A percentile compares a stretch with the other conserved stretches of the same genome.
phyloP scores from a whole-genome alignment of 495 filamentous ascomycete species.

The Tetracladium setigerum region DNA sequence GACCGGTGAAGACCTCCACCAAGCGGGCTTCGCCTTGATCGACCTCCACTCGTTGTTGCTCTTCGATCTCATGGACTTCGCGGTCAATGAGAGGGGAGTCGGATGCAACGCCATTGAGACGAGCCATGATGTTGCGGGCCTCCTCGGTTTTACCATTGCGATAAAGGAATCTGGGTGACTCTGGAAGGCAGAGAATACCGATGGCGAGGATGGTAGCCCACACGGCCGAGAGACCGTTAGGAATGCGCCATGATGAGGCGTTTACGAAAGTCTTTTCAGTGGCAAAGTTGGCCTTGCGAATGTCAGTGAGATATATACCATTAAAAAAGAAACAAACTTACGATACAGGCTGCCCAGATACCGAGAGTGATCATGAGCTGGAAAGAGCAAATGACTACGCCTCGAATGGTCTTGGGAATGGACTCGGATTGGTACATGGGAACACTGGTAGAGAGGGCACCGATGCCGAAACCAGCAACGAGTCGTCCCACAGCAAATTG shows the following conservation, averaged over 20 bases:
- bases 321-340: background rate
- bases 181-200: slow-evolving; percentile 64
- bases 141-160: slow-evolving; percentile 56
- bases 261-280: slow-evolving; percentile 37
- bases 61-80: slow-evolving; percentile 69
- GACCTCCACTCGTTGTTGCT: slow-evolving; percentile 37
- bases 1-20: slow-evolving; percentile 25
- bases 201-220: slow-evolving; percentile 67
- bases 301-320: slow-evolving; percentile 24
- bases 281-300: slow-evolving; percentile 63
- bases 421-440: slow-evolving; percentile 82
- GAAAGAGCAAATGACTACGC: slow-evolving; percentile 72
- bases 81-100: slow-evolving; percentile 56
- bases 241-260: slow-evolving; percentile 63
- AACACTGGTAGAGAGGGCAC: slow-evolving; percentile 48
- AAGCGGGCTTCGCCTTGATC: slow-evolving; percentile 26
- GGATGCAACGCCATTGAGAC: slow-evolving; percentile 59
- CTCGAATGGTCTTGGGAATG: slow-evolving; percentile 74
- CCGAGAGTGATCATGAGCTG: slow-evolving; percentile 81
- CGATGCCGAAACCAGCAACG: slow-evolving; percentile 52
- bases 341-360: slow-evolving; percentile 40
- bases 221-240: slow-evolving; percentile 71
- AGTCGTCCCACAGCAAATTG: slow-evolving; percentile 48
- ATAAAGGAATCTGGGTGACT: slow-evolving; percentile 65
- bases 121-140: slow-evolving; percentile 60